Percentiles rank a stretch among this genome's conserved stretches.
These are phyloP conservation scores for Ophiostoma perfectum DNA, from an alignment of 2,329 filamentous ascomycete species.

Conservation along the genomic window DNA sequence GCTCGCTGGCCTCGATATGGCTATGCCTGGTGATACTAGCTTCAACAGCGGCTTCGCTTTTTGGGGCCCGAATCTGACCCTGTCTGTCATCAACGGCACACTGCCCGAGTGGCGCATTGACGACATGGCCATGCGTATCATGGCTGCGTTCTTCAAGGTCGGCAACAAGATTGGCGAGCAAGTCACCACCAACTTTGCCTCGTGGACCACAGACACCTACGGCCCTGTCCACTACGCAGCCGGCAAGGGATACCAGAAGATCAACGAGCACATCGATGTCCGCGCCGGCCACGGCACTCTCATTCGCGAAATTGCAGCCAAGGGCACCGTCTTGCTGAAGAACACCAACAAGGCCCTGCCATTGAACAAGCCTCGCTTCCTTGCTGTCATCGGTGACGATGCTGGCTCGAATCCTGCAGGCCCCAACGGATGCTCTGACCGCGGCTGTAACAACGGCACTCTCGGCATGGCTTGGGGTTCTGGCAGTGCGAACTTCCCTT, in stretches of 20 bases:
- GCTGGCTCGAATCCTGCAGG: slow-evolving; percentile 69
- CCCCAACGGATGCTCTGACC: slow-evolving; percentile 71
- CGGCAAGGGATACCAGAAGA: slow-evolving; percentile 49
- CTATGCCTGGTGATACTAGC: slow-evolving; percentile 58
- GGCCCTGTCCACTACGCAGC: slow-evolving; percentile 62
- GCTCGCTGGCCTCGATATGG: slow-evolving; percentile 76
- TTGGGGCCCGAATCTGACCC: slow-evolving; percentile 59
- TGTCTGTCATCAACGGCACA: slow-evolving; percentile 69
- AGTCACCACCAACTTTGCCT: slow-evolving; percentile 71
- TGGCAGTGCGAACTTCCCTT: slow-evolving; percentile 68
- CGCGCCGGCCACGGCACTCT: slow-evolving; percentile 64
- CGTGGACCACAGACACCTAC: slow-evolving; percentile 75
- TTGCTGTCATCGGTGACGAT: slow-evolving; percentile 77
- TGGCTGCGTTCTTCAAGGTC: slow-evolving; percentile 52
- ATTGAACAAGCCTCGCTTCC: slow-evolving; percentile 68
- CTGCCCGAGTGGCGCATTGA: slow-evolving; percentile 65
- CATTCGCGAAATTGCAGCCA: slow-evolving; percentile 71
- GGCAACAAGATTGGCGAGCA: slow-evolving; percentile 47
- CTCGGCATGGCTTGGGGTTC: slow-evolving; percentile 76
- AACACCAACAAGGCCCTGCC: slow-evolving; percentile 70
- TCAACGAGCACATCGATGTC: slow-evolving; percentile 84
- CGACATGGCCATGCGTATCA: slow-evolving; percentile 67
- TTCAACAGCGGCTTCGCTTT: slow-evolving; percentile 58
- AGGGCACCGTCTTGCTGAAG: slow-evolving; percentile 84
- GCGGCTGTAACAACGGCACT: slow-evolving; percentile 54